Base-by-base conservation (phyloP, 352 stramenopile genomes). In the Phytophthora agathidicida region DNA sequence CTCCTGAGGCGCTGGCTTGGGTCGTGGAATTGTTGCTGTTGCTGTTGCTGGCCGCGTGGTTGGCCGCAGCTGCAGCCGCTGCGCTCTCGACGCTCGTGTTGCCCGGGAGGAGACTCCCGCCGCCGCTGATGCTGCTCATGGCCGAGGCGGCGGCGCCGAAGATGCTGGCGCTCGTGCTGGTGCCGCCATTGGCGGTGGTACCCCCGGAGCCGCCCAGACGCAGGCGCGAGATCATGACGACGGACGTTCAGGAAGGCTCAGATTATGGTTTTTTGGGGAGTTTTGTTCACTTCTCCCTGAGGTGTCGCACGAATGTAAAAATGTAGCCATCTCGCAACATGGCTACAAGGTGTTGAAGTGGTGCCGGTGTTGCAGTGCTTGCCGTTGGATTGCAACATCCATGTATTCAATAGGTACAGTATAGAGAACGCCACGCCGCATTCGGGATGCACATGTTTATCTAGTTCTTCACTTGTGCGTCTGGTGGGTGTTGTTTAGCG, bases 161-260 rank as follows among this genome's bases (percentile, higher is more conserved):
- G 71, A 93, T 90, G 60, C 77, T 87, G 52, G 64, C 74, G 60
- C 66, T 73, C 17, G 80, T 76, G 61, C 47, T 79, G 26, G 72
- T 32, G 36, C 44, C 58, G 31, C 37, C 57, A 69, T 68, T 75
- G 62, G 30, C 67, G 31, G 28, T 74, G 47, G 59, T 83, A 53
- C 52, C 61, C 35, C 60, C 71, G 32, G 70, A 60, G 16, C 39
- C 72, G n/a, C 65, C 75, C 42, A 89, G 68, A 50, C 82, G 80
- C 65, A 91, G 77, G 49, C 79, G 77, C 22, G 73, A 81, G 69
- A 93, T 91, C 80, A 93, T 90, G 26, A 14, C 26, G 47, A 24
- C 16, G 26, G 31, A 28, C 7, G 28, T 23, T 11, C 8, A 11
- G 24, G 43, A 58, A 24, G 14, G 32, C 38, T 26, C 36, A 48